Base-by-base conservation (phyloP, 2,329 filamentous ascomycete species). In the Alternaria incomplexa region DNA sequence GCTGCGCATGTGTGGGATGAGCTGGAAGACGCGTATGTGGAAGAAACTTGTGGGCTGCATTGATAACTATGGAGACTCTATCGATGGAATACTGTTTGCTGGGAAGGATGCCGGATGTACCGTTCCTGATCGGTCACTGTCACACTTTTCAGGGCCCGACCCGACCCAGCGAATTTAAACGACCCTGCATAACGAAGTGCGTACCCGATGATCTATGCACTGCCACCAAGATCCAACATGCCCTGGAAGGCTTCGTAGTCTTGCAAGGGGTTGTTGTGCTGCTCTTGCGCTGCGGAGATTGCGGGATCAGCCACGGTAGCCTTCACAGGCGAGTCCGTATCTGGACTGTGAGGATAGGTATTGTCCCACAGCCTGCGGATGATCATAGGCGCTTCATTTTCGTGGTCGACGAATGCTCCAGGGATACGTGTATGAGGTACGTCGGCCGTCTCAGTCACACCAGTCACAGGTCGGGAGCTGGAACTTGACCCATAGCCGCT, bases 401-500 rank as follows among this genome's bases (percentile, higher is more conserved):
- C 48, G 20, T 52, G 20, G 20, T 52, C 30, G 15, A 28, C 15
- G 28, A 36, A 36, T 36, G 48, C 20, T 52, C 30, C 48, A 52
- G 48, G 20, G 28, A 52, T 40, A 20, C 13, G 20, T 40, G 30
- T 40, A 22, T 8, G 15, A 25, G 48, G 20, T 10, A 52, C 48
- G 30, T 36, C 48, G 30, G 48, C 15, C 48, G 17, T 58, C 32
- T 53, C 55, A 56, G 43, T 56, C 15, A 20, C 28, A 20, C 23
- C 55, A 20, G 55, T 44, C 23, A 64, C 17, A 25, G 46, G 50
- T 20, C 40, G 58, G 2, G 60, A 62, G 28, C 48, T 46, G 9
- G 56, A 53, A 25, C 65, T 65, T 13, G 63, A 58, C 6, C 69
- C 73, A 44, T 74, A 77, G 25, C 72, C 73, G 30, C 67, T 66